Evolutionary conservation across 306 rosid genomes (phyloP).

Genomic region (Quercus suber): DNA sequence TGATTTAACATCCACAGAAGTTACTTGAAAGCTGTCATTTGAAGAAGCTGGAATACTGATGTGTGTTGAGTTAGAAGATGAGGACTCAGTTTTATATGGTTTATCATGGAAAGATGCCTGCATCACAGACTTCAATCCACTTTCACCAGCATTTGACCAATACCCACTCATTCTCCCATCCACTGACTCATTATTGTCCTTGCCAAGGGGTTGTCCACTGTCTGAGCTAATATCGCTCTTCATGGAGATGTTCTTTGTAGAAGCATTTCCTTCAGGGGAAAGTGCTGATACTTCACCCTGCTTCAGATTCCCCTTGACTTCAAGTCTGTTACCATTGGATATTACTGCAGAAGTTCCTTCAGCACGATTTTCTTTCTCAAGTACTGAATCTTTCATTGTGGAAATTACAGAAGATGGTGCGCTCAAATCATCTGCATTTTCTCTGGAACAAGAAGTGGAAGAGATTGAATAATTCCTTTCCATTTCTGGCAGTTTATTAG

Average conservation of each 20-base stretch:
- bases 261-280: neutral
- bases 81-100: constrained; percentile 22
- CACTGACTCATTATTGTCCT: neutral
- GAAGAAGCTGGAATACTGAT: constrained; percentile 26
- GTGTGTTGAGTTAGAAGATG: constrained; percentile 31
- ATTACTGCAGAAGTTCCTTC: constrained; percentile 7
- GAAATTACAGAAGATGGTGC: constrained; percentile 12
- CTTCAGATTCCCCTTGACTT: constrained; percentile 1
- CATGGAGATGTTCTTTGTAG: constrained; percentile 6
- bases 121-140: constrained; percentile 15
- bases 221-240: constrained; percentile 12
- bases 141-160: constrained; percentile 8
- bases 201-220: constrained; percentile 17
- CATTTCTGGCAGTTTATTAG: constrained; percentile 8
- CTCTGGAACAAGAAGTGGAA: constrained; percentile 12
- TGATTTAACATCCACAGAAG: constrained; percentile 13
- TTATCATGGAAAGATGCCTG: constrained; percentile 14
- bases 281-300: constrained; percentile 9
- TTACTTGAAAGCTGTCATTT: constrained; percentile 33
- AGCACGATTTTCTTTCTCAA: neutral
- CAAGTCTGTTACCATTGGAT: constrained; percentile 5
- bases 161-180: neutral
- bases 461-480: constrained; percentile 5
- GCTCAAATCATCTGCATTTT: neutral
- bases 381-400: constrained; percentile 1